Evolutionary conservation across 2,329 filamentous ascomycete genomes (phyloP).

Genomic region (Phaeosphaeriaceae sp.): DNA sequence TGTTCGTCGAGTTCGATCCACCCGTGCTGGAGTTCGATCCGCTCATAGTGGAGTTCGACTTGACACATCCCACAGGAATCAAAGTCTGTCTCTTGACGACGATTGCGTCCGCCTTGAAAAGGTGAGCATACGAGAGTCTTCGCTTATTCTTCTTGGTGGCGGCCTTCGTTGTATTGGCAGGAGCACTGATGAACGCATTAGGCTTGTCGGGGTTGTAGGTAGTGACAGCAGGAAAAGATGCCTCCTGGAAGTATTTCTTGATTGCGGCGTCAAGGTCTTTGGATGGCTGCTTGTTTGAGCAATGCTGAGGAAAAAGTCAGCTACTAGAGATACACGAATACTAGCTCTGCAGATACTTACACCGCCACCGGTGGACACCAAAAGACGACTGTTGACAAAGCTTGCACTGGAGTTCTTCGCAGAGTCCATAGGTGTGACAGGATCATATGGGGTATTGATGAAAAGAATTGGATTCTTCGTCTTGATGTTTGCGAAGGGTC

Average conservation of each 20-base stretch:
- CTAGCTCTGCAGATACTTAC: background rate
- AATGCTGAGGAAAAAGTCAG: conserved; percentile 3
- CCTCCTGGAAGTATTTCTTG: conserved; percentile 4
- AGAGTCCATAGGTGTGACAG: conserved; percentile 7
- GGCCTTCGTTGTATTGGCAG: background rate
- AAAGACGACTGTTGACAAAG: conserved; percentile 1
- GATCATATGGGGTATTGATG: conserved; percentile 8
- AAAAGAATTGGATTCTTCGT: conserved; percentile 17
- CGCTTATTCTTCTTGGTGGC: background rate
- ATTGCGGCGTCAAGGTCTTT: conserved; percentile 1
- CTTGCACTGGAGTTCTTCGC: conserved; percentile 6
- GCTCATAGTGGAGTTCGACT: background rate
- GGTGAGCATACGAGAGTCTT: background rate
- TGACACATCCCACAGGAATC: background rate
- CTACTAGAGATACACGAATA: background rate
- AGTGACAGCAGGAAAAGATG: background rate
- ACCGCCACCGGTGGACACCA: conserved; percentile 6
- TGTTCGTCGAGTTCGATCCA: background rate
- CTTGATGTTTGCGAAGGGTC: conserved; percentile 8
- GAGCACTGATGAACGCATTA: conserved; percentile 3
- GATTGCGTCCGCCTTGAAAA: background rate
- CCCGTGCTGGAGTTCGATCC: background rate
- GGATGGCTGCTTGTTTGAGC: conserved; percentile 2
- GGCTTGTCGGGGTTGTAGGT: background rate
- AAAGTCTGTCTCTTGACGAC: background rate